Evolutionary conservation across 371 early-diverging fungal species (phyloP), one percentile per base, ranked within the genome.

Genomic region (Lichtheimia hyalospora): DNA sequence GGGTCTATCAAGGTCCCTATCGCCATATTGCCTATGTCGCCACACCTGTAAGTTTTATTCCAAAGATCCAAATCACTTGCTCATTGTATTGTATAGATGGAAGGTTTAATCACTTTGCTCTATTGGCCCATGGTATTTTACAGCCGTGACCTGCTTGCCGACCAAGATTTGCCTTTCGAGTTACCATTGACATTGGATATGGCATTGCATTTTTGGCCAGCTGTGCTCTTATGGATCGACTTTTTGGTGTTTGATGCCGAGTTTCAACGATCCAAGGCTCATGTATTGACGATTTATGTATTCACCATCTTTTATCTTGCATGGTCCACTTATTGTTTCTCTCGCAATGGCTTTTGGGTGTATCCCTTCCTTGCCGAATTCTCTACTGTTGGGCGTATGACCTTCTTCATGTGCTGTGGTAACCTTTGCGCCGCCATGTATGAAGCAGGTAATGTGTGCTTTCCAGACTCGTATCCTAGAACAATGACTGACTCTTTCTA

Each of bases 131-230:
- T 70, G 64, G 50, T 62, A 1, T 49, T 64, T 3, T 58, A 61
- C 24, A 60, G 54, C 39, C 57, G 52, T 24, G 59, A 64, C 8
- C 28, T 70, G 7, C 52, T 70, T 13, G 42, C 49, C 10, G 52
- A 59, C 34, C 49, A 57, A 39, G 67, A 66, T 21, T 44, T 59
- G 5, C 63, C 66, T 3, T 52, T 62, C 42, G 54, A 62, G 18
- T 39, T 66, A 12, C 71, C 71, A 5, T 20, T 67, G 16, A 20
- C 46, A 3, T 16, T 67, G 28, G 71, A 70, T 43, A 56, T 61
- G 49, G 50, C 67, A 5, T 52, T 70, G 23, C 71, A 70, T 54
- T 49, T 70, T 23, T 70, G 67, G 64, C 71, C 71, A 5, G 62
- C 67, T 10, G 27, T 70, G 7, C 41, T 70, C 18, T 20, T 67